Evolutionary conservation across 768 basidiomycete species (phyloP).

Genomic region (Boletus edulis): DNA sequence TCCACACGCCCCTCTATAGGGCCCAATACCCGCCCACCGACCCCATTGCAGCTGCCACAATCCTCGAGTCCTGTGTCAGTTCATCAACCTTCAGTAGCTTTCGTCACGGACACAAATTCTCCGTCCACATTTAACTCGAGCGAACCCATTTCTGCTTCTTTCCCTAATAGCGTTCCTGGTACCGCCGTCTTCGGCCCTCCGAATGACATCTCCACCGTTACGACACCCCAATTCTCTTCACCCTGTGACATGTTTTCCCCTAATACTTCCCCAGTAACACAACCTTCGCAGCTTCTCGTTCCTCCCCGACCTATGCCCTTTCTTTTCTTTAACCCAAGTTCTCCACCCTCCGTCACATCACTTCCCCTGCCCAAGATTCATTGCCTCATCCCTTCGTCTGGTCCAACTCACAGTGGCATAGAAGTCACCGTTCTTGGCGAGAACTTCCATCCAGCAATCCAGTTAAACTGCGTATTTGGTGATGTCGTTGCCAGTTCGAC

Average conservation of each 20-base stretch:
- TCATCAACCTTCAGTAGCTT: conserved; percentile 5
- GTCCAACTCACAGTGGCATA: conserved; percentile 89
- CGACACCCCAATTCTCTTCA: conserved; percentile 17
- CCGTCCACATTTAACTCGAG: conserved; percentile 2
- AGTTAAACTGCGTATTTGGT: conserved; percentile 82
- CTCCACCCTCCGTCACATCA: conserved; percentile 45
- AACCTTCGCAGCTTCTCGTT: conserved; percentile 21
- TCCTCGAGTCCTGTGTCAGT: conserved; percentile 13
- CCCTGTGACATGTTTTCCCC: conserved; percentile 20
- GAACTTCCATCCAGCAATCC: conserved; percentile 76
- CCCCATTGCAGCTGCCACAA: conserved; percentile 24
- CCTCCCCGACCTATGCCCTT: conserved; percentile 49
- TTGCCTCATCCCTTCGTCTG: conserved; percentile 77
- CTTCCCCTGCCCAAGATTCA: conserved; percentile 73
- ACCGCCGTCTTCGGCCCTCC: conserved; percentile 15
- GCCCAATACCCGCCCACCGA: conserved; percentile 31
- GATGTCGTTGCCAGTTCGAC: conserved; percentile 78
- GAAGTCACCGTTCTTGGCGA: conserved; percentile 93
- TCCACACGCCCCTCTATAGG: conserved; percentile 36
- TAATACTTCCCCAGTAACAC: conserved; percentile 12
- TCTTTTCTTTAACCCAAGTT: conserved; percentile 58
- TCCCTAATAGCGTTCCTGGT: conserved; percentile 3
- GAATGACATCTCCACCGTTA: conserved; percentile 11
- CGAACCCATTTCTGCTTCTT: conserved; percentile 9
- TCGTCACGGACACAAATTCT: conserved; percentile 5